Evolutionary conservation across 1,139 yeast genomes (phyloP), one percentile per base, ranked within the genome.

Genomic region (Pneumocystis sp.): DNA sequence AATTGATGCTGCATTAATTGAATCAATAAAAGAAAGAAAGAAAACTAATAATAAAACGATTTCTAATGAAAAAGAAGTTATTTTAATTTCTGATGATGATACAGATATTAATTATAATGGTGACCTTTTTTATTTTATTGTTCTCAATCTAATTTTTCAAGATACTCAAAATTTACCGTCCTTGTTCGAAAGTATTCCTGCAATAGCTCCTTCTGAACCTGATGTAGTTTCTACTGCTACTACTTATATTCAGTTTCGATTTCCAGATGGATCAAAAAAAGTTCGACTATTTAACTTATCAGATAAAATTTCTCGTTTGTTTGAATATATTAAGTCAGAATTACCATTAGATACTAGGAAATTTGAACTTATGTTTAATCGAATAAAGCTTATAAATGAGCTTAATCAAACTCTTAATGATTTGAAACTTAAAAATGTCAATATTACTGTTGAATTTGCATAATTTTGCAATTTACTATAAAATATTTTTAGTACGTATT

Each of bases 171-270:
- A 29, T 50, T 70, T 2, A 82, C 84, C 69, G 80, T 79, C 7
- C 65, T 75, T 44, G 0, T 83, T 85, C 25, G 66, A 71, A 29
- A 59, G 21, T 6, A 37, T 59, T 35, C 25, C 61, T 19, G 79
- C 93, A 0, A 70, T 73, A 0, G 79, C 80, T 45, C 84, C 85
- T 66, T 76, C 76, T 0, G 96, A 88, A 70, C 90, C 93, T 0
- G 77, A 83, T 0, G 74, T 75, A 2, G 78, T 80, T n/a, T 80
- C 84, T 0, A 80, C 12, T 8, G 25, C 80, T 2, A 81, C 84
- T 0, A 89, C 97, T 0, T 79, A 98, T 71, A 82, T 95, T 34
- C 98, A 93, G 75, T 81, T 95, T 29, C 81, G 97, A 67, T 82
- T 89, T 61, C 95, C 95, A 21, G 90, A 87, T 71, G 97, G 97